phyloP scores from a whole-genome alignment of 2,329 filamentous ascomycete species.

The Teratosphaeria epicoccoides region DNA sequence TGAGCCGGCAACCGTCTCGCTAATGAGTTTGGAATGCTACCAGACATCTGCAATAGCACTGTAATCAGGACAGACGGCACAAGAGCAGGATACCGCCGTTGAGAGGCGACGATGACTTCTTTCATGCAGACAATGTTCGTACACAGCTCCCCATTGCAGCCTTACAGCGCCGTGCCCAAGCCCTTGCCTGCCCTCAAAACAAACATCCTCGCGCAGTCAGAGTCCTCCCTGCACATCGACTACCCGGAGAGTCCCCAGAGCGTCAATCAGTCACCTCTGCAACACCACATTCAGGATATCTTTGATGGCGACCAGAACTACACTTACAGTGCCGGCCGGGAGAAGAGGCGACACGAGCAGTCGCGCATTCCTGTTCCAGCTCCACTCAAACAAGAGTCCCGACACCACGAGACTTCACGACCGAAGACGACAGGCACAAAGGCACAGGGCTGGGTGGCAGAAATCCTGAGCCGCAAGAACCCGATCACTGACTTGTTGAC shows the following conservation, averaged over 20 bases:
- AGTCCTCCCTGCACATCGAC: conserved; percentile 25
- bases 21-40: background rate
- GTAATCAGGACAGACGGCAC: background rate
- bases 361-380: conserved; percentile 5
- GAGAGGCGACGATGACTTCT: conserved; percentile 49
- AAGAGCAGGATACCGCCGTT: background rate
- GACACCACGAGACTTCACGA: conserved; percentile 16
- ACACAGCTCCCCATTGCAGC: conserved; percentile 26
- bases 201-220: conserved; percentile 31
- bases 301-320: conserved; percentile 8
- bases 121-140: conserved; percentile 77
- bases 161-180: conserved; percentile 25
- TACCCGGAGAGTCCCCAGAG: conserved; percentile 20
- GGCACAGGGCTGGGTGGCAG: conserved; percentile 8
- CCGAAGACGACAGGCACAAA: conserved; percentile 1
- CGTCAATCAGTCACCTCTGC: conserved; percentile 24
- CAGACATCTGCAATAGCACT: background rate
- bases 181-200: conserved; percentile 35
- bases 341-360: background rate
- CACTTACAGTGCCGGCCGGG: background rate
- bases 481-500: conserved; percentile 26
- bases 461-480: conserved; percentile 13
- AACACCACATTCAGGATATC: conserved; percentile 22
- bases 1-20: background rate
- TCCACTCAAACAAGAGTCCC: conserved; percentile 11